Conservation (phyloP, 1,139 yeast genomes). For the Geotrichum australiense region DNA sequence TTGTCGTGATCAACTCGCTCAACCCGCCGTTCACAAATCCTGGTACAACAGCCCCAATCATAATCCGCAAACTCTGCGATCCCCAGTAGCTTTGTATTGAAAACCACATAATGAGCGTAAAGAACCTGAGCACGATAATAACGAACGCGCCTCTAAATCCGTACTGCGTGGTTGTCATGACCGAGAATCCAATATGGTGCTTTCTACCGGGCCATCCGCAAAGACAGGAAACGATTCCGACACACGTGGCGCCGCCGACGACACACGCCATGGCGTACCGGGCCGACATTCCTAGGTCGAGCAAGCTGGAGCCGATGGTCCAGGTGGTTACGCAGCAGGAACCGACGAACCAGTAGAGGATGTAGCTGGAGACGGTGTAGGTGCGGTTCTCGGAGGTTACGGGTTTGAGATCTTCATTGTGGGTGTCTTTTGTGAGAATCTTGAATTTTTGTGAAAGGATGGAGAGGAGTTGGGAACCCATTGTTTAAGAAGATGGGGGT, state of each 20-base stretch:
- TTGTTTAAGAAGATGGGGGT: too few relatives aligned
- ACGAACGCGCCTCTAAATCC: slow-evolving; percentile 30
- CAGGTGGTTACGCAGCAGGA: slow-evolving; percentile 22
- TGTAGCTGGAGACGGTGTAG: slow-evolving; percentile 22
- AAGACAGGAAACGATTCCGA: slow-evolving; percentile 24
- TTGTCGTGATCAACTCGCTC: slow-evolving; percentile 25
- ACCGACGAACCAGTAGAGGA: slow-evolving; percentile 25
- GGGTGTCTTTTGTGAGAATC: neutral
- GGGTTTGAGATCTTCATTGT: slow-evolving; percentile 24
- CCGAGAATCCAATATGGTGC: slow-evolving; percentile 27
- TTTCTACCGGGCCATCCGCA: slow-evolving; percentile 26
- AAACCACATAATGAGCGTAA: slow-evolving; percentile 28
- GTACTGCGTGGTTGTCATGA: slow-evolving; percentile 26
- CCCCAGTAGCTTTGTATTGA: slow-evolving; percentile 30
- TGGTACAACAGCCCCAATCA: slow-evolving; percentile 26
- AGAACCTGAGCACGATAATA: slow-evolving; percentile 27
- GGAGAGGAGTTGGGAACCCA: too few relatives aligned
- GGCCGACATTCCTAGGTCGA: slow-evolving; percentile 19
- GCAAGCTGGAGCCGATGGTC: slow-evolving; percentile 21
- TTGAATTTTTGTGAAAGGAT: too few relatives aligned
- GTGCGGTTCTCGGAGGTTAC: slow-evolving; percentile 24
- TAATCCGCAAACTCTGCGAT: slow-evolving; percentile 25
- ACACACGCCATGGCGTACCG: slow-evolving; percentile 23
- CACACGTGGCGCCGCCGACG: slow-evolving; percentile 23
- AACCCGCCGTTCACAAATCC: slow-evolving; percentile 23